Base-by-base conservation (phyloP, 345 rosid genomes). In the Populus simonii region DNA sequence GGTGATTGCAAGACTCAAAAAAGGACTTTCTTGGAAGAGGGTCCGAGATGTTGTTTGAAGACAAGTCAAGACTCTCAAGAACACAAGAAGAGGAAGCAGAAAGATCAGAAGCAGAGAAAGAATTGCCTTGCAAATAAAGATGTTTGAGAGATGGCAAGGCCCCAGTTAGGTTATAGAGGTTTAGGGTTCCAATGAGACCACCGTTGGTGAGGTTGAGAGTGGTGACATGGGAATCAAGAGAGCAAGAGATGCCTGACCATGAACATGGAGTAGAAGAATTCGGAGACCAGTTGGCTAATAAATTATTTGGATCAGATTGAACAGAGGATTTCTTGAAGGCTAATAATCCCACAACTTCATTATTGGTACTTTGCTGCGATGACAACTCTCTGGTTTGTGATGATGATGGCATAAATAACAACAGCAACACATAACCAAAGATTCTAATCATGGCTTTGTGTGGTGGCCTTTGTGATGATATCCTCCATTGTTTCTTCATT, bases 171-270 rank as follows among this genome's bases (percentile, higher is more conserved):
- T 85, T 79, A 10, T 79, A 77, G 66, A 95, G 90, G 77, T 85
- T 81, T 2, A 94, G 83, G 29, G 53, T 66, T 36, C 97, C 97
- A 47, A 23, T 43, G 8, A 94, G 86, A 80, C 90, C 90, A 0
- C 83, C 78, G 81, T 88, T 82, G 67, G 84, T 79, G 72, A 94
- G 93, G 83, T 89, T 74, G 13, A 93, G 76, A 66, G 89, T 74
- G 12, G 84, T 41, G 49, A 91, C 90, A 9, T 78, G 81, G 76
- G 92, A 88, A 43, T 78, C 87, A 10, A 1, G 5, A 38, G 93
- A 89, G 84, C 97, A 94, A 45, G 87, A 82, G 66, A 92, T 90
- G 57, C 98, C 98, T 38, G n/a, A 76, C 97, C 97, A 91, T 8
- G 87, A 83, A 49, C 97, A 91, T 2, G 92, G 88, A 67, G 13